Evolutionary conservation across 2,329 filamentous ascomycete species (phyloP).

Genomic region (Sclerotinia sclerotiorum): DNA sequence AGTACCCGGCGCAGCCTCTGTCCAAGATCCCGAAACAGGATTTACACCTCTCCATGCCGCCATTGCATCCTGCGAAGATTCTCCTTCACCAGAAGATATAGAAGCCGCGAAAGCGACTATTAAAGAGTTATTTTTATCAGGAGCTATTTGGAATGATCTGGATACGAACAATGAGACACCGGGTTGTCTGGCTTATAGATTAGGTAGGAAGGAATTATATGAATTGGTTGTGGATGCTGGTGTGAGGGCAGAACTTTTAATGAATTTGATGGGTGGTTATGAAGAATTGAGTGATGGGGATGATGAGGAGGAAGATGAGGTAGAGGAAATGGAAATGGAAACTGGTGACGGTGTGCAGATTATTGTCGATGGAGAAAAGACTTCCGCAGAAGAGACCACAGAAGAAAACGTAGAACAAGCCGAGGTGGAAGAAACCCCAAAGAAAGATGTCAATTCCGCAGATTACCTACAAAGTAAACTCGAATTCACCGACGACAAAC

Average conservation of each 20-base stretch:
- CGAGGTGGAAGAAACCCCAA: constrained; percentile 24
- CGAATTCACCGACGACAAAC: constrained; percentile 62
- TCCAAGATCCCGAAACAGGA: constrained; percentile 80
- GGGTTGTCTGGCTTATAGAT: constrained; percentile 74
- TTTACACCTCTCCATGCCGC: constrained; percentile 88
- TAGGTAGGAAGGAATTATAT: constrained; percentile 73
- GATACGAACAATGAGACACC: constrained; percentile 86
- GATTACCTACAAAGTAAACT: constrained; percentile 68
- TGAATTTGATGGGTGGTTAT: constrained; percentile 80
- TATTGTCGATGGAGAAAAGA: constrained; percentile 27
- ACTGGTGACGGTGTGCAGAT: constrained; percentile 33
- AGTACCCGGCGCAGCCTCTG: constrained; percentile 58
- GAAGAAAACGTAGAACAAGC: constrained; percentile 24
- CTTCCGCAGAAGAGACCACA: constrained; percentile 36
- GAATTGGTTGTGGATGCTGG: constrained; percentile 84
- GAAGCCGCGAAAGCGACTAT: constrained; percentile 67
- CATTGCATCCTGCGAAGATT: constrained; percentile 59
- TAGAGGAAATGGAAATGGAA: constrained; percentile 39
- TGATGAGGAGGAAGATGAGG: constrained; percentile 45
- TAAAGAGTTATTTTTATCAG: constrained; percentile 75
- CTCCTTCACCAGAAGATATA: constrained; percentile 41
- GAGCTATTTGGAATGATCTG: constrained; percentile 97
- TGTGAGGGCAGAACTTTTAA: constrained; percentile 82
- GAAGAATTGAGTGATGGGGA: constrained; percentile 61
- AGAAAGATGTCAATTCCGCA: constrained; percentile 56